Conservation (phyloP, 2,329 filamentous ascomycete genomes). For the Ceratocystiopsis brevicomis region DNA sequence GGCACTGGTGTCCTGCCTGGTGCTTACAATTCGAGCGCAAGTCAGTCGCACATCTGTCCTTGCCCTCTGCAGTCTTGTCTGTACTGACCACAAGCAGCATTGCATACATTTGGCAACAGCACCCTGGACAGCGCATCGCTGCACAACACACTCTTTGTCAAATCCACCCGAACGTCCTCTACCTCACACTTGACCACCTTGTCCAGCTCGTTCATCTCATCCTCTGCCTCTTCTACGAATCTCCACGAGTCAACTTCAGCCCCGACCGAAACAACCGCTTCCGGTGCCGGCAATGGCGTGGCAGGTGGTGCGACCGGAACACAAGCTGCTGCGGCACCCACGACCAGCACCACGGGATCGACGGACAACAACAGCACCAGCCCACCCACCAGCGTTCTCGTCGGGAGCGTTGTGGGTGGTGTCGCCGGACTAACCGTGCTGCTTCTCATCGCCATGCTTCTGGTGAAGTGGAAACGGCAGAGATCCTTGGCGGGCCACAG, state of each 20-base stretch:
- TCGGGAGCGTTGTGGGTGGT: constrained; percentile 37
- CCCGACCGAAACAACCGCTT: constrained; percentile 3
- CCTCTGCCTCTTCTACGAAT: background rate
- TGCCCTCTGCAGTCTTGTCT: background rate
- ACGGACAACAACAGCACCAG: constrained; percentile 3
- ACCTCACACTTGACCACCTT: constrained; percentile 4
- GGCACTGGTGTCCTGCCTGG: too few species aligned
- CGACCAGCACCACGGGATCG: constrained; percentile 9
- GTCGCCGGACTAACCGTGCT: constrained; percentile 40
- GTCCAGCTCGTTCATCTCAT: constrained; percentile 1
- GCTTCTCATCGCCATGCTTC: constrained; percentile 30
- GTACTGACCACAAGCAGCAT: background rate
- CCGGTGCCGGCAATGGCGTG: background rate
- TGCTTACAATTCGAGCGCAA: background rate
- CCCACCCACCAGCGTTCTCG: constrained; percentile 20
- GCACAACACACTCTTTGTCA: constrained; percentile 10
- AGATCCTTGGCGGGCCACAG: constrained; percentile 17
- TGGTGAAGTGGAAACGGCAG: constrained; percentile 34
- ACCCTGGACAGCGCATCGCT: background rate
- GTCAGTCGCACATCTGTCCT: background rate
- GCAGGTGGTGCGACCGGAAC: constrained; percentile 10
- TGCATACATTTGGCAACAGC: constrained; percentile 2
- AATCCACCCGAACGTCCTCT: constrained; percentile 9
- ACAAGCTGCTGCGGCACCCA: constrained; percentile 11
- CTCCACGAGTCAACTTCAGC: background rate